Conservation (phyloP, 2,329 filamentous ascomycete genomes). For the Metarhizium robertsii region DNA sequence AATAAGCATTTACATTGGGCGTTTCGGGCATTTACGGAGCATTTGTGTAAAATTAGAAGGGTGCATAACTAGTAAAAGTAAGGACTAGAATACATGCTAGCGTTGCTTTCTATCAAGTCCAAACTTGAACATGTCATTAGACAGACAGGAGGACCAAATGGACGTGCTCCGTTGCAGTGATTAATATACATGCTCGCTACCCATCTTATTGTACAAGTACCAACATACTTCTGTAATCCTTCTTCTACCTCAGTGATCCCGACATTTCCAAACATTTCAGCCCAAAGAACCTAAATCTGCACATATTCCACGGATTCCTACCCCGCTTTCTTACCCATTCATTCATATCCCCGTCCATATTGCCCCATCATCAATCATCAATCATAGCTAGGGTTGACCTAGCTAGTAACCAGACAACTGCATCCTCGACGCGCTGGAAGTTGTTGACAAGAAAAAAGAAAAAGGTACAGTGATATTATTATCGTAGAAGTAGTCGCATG, state of each 20-base stretch:
- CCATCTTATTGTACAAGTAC: neutral
- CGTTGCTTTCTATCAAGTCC: neutral
- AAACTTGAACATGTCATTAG: neutral
- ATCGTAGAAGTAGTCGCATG: neutral
- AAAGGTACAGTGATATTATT: neutral
- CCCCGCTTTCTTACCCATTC: neutral
- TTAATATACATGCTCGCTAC: neutral
- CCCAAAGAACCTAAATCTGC: neutral
- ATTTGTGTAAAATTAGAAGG: neutral
- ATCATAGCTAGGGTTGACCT: neutral
- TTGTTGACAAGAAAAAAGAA: neutral
- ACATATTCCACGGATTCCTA: neutral
- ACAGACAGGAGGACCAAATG: neutral
- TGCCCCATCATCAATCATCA: neutral
- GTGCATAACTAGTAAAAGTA: neutral
- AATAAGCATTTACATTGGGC: neutral
- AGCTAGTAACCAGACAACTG: neutral
- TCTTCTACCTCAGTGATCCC: neutral
- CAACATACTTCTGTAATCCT: neutral
- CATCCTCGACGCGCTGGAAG: neutral
- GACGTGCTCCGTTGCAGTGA: neutral
- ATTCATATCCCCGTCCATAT: neutral
- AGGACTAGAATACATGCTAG: neutral
- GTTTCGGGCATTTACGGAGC: slow-evolving; percentile 2
- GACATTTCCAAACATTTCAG: neutral